Percentiles rank a stretch among this genome's conserved stretches.
These are phyloP conservation scores for Cladosporium sp. DNA, from an alignment of 2,329 filamentous ascomycete species.

Conservation along the genomic window DNA sequence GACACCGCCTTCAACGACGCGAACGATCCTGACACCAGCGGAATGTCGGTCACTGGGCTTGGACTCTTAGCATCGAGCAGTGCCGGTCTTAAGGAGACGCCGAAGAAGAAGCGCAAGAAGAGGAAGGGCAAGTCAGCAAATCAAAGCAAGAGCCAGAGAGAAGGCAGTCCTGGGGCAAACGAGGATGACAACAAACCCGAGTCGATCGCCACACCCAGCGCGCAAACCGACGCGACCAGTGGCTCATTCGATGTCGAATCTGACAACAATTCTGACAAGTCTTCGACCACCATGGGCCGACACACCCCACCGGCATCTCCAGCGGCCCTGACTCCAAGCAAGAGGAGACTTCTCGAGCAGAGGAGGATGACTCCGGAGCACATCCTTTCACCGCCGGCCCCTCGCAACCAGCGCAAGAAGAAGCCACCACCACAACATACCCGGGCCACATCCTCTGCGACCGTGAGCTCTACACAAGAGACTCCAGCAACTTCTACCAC, in stretches of 20 bases:
- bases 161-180: background rate
- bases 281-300: conserved; percentile 15
- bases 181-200: background rate
- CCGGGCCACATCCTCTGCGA: background rate
- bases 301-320: conserved; percentile 7
- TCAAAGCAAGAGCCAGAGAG: background rate
- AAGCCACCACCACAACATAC: background rate
- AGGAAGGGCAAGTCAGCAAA: background rate
- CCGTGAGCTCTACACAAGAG: background rate
- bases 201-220: background rate
- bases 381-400: background rate
- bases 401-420: conserved; percentile 14
- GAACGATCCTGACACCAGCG: background rate
- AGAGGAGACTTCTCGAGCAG: background rate
- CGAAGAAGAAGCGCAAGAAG: conserved; percentile 12
- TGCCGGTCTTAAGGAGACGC: background rate
- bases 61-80: background rate
- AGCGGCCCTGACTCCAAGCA: background rate
- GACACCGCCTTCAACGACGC: background rate
- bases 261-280: conserved; percentile 2
- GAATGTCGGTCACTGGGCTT: background rate
- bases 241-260: background rate
- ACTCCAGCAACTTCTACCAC: background rate
- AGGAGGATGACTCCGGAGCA: background rate
- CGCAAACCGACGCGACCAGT: background rate